Conservation (phyloP, 192 early-diverging fungal genomes). For the Rhizoclosmatium globosum region DNA sequence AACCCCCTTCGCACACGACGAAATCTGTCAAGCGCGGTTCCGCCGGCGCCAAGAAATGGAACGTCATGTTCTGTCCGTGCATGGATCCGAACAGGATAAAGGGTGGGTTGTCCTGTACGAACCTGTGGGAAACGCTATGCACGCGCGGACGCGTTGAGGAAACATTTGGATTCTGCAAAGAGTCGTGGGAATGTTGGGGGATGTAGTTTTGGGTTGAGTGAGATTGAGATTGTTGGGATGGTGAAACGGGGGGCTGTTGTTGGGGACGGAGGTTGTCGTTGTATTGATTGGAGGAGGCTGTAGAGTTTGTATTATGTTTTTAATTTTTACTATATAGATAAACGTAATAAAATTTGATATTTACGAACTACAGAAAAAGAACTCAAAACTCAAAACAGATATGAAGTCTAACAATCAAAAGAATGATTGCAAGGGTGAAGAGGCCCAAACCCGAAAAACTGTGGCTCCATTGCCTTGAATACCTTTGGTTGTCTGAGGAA, state of each 20-base stretch:
- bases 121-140: conserved; percentile 31
- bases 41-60: conserved; percentile 36
- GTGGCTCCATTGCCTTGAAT: too few species aligned
- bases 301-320: too few species aligned
- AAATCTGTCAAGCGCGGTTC: conserved; percentile 13
- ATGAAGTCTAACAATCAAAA: too few species aligned
- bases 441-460: too few species aligned
- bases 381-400: too few species aligned
- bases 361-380: too few species aligned
- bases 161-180: conserved; percentile 25
- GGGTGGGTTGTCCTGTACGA: conserved; percentile 31
- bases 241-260: conserved; percentile 1
- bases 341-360: too few species aligned
- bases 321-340: too few species aligned
- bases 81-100: conserved; percentile 34
- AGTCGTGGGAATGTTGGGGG: conserved; percentile 1
- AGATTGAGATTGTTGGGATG: conserved; percentile 21
- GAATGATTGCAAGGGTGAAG: too few species aligned
- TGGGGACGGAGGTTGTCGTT: too few species aligned
- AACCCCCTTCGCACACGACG: not conserved
- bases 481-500: too few species aligned
- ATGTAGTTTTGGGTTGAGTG: conserved; percentile 21
- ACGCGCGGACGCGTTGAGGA: conserved; percentile 36
- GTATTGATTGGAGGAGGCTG: too few species aligned
- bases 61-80: conserved; percentile 23